phyloP scores from a whole-genome alignment of 331 rosid genomes.

The Rhamnella rubrinervis region DNA sequence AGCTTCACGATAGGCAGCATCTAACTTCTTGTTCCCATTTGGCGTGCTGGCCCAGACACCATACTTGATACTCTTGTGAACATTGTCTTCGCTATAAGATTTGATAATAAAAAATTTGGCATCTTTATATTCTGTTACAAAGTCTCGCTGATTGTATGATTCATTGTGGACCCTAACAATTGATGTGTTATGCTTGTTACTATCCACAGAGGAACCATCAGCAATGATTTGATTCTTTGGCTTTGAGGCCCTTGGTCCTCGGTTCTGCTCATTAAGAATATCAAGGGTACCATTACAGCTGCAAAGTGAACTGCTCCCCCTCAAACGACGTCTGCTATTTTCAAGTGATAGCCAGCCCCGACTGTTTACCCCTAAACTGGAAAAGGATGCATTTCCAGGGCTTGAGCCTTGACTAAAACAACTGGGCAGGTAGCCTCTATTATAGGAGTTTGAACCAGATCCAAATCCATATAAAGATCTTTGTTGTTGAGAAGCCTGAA shows the following conservation, averaged over 20 bases:
- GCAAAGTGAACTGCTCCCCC: slow-evolving; percentile 53
- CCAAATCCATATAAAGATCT: slow-evolving; percentile 64
- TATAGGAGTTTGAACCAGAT: slow-evolving; percentile 66
- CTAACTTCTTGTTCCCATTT: slow-evolving; percentile 80
- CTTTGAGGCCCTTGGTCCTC: slow-evolving; percentile 88
- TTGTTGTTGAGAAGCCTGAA: slow-evolving; percentile 75
- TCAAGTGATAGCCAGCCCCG: slow-evolving; percentile 56
- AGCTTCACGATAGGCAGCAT: slow-evolving; percentile 72
- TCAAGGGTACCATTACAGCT: slow-evolving; percentile 71
- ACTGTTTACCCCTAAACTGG: slow-evolving; percentile 48
- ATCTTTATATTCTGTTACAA: slow-evolving; percentile 63
- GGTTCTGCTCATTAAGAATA: slow-evolving; percentile 75
- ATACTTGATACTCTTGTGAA: slow-evolving; percentile 86
- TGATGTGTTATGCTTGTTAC: slow-evolving; percentile 33
- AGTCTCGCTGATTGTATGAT: slow-evolving; percentile 56
- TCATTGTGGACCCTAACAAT: slow-evolving; percentile 47
- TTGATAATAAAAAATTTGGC: slow-evolving; percentile 79
- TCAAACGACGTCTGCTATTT: slow-evolving; percentile 51
- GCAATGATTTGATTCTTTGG: slow-evolving; percentile 50
- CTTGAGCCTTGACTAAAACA: slow-evolving; percentile 50
- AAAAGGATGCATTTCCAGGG: slow-evolving; percentile 51
- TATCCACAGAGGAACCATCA: slow-evolving; percentile 52
- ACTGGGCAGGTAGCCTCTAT: slow-evolving; percentile 55
- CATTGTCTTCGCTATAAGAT: slow-evolving; percentile 88
- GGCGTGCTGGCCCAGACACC: slow-evolving; percentile 95